Conservation (phyloP, 2,329 filamentous ascomycete species). For the Colletotrichum falcatum region DNA sequence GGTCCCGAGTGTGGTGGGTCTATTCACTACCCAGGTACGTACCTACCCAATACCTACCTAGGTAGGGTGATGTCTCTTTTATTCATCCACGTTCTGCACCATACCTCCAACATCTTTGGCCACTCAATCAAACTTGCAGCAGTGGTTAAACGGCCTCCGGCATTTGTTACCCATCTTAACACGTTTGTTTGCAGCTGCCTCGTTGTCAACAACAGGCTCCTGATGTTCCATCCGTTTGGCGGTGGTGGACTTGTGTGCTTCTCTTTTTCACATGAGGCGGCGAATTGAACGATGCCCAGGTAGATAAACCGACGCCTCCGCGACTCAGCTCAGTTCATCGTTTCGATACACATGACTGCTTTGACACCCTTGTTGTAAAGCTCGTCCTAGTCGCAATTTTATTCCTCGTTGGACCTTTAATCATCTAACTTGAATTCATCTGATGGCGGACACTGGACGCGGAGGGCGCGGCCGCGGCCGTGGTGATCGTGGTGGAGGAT, state of each 20-base stretch:
- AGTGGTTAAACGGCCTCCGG: slow-evolving; percentile 28
- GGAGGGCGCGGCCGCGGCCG: slow-evolving; percentile 39
- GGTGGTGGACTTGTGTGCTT: background rate
- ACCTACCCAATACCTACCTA: too few species aligned
- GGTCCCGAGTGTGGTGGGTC: too few species aligned
- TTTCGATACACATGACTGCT: background rate
- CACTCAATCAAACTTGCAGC: background rate
- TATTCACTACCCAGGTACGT: too few species aligned
- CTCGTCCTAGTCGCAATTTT: background rate
- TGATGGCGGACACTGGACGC: slow-evolving; percentile 34
- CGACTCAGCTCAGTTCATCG: too few species aligned
- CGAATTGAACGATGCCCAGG: background rate
- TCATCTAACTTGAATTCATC: background rate
- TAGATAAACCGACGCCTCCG: background rate
- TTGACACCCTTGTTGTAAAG: background rate
- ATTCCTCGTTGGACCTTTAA: background rate
- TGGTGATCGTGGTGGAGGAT: slow-evolving; percentile 25
- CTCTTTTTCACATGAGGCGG: background rate
- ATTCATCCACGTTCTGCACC: too few species aligned
- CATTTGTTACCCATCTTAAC: background rate
- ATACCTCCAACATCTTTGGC: background rate
- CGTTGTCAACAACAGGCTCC: slow-evolving; percentile 3
- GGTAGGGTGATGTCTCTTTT: background rate
- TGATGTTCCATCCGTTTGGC: background rate
- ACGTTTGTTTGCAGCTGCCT: background rate